phyloP scores from a whole-genome alignment of 257 asterid genomes.

The Salvia hispanica region DNA sequence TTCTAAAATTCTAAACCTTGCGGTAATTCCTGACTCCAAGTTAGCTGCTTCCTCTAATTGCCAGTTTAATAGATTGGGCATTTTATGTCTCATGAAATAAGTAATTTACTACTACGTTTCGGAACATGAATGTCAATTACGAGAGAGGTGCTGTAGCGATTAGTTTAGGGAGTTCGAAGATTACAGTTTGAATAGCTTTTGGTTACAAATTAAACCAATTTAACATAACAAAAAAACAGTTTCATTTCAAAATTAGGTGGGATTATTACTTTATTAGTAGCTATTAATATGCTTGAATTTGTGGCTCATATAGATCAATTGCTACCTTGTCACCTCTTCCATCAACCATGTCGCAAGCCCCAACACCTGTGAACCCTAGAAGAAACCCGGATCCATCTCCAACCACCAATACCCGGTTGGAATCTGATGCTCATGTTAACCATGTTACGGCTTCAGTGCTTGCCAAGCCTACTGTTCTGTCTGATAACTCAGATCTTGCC shows the following conservation, averaged over 20 bases:
- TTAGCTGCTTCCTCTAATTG: neutral
- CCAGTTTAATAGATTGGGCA: neutral
- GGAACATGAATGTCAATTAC: neutral
- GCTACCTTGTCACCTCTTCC: neutral
- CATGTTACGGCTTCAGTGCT: slow-evolving; percentile 23
- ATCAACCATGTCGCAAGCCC: slow-evolving; percentile 48
- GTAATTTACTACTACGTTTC: neutral
- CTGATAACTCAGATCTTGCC: slow-evolving; percentile 37
- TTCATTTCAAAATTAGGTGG: neutral
- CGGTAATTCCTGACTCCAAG: neutral
- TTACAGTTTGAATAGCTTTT: neutral
- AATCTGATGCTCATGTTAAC: slow-evolving; percentile 29
- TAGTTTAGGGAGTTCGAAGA: neutral
- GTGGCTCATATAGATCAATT: slow-evolving; percentile 1
- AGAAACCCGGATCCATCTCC: slow-evolving; percentile 22
- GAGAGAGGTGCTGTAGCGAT: neutral
- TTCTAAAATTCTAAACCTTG: neutral
- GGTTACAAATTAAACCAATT: neutral
- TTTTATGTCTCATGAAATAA: neutral
- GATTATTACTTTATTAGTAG: neutral
- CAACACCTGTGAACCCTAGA: slow-evolving; percentile 32
- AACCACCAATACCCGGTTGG: slow-evolving; percentile 31
- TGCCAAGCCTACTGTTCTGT: slow-evolving; percentile 11
- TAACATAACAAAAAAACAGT: neutral
- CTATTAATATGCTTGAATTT: neutral